Evolutionary conservation across 2,329 filamentous ascomycete species (phyloP), one percentile per base, ranked within the genome.

Genomic region (Paecilomyces sp.): DNA sequence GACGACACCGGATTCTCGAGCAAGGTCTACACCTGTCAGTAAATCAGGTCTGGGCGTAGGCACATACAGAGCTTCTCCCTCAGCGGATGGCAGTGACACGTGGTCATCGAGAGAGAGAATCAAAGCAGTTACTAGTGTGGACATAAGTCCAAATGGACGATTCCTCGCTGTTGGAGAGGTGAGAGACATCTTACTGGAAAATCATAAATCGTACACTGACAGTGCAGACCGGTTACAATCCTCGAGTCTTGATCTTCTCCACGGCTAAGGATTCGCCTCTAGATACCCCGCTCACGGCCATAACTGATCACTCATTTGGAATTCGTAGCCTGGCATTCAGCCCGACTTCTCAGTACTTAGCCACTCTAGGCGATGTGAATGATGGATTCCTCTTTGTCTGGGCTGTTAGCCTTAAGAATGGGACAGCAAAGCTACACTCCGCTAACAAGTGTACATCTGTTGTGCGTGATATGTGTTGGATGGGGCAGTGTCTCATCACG

Each of bases 331-430:
- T 99, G 34, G 89, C 92, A 1, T 99, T 96, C 83, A 97, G 92
- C 62, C 83, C 88, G 0, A 91, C 97, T 72, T 91, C 90, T 12
- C 88, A 84, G 64, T 96, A 89, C 73, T 82, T 99, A 34, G 94
- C 94, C 2, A 96, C 92, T 22, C 81, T 99, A 12, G 94, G 94
- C 30, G 85, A 89, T 18, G 84, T 89, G 58, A 97, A 97, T 71
- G 94, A 99, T 75, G 93, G 93, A 0, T 97, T 95, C 70, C 81
- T 99, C 22, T 96, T 93, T 71, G 83, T 97, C 30, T 97, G 93
- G 92, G 86, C 82, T 65, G 85, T 97, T 65, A 92, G 95, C 68
- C 78, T 88, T n/a, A 88, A 87, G 55, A 94, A 86, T 9, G 93
- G 92, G 18, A 83, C 88, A 22, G 88, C 92, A 1, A 91, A 83